These are phyloP conservation scores for Trametes punicea DNA, from an alignment of 768 basidiomycete genomes.

Conservation along the genomic window DNA sequence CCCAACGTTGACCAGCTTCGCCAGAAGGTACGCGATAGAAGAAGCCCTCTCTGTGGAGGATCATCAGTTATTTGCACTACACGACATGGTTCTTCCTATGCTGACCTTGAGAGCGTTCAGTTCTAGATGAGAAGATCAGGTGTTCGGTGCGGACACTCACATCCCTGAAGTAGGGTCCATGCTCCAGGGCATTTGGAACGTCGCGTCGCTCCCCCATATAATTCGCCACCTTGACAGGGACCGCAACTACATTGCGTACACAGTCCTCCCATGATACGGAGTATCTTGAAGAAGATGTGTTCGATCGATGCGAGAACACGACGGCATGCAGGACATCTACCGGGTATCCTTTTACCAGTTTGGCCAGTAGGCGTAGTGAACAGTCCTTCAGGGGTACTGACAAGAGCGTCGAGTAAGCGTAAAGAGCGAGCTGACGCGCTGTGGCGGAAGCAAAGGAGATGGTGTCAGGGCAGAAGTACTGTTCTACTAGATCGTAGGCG, in stretches of 20 bases:
- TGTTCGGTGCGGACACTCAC: slow-evolving; percentile 52
- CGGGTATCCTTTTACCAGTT: slow-evolving; percentile 60
- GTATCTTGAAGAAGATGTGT: slow-evolving; percentile 22
- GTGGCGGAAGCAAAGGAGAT: slow-evolving; percentile 48
- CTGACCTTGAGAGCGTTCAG: slow-evolving; percentile 40
- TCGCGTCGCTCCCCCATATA: slow-evolving; percentile 42
- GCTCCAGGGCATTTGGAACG: slow-evolving; percentile 49
- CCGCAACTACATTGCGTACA: slow-evolving; percentile 56
- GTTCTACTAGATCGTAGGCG: slow-evolving; percentile 45
- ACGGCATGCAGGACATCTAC: slow-evolving; percentile 63
- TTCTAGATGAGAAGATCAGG: slow-evolving; percentile 46
- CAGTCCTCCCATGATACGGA: slow-evolving; percentile 71
- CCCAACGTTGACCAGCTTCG: slow-evolving; percentile 66
- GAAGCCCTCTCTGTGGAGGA: slow-evolving; percentile 34
- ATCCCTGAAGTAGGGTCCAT: slow-evolving; percentile 52
- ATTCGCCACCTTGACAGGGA: slow-evolving; percentile 83
- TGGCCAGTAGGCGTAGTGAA: slow-evolving; percentile 50
- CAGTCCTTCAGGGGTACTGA: slow-evolving; percentile 46
- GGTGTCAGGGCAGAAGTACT: slow-evolving; percentile 72
- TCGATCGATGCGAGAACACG: slow-evolving; percentile 38
- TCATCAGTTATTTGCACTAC: slow-evolving; percentile 1
- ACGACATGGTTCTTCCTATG: neutral
- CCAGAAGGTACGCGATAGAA: slow-evolving; percentile 52
- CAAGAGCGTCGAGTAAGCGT: slow-evolving; percentile 65
- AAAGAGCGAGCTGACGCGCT: slow-evolving; percentile 52